phyloP scores from a whole-genome alignment of 257 asterid genomes.

The Coffea canephora region DNA sequence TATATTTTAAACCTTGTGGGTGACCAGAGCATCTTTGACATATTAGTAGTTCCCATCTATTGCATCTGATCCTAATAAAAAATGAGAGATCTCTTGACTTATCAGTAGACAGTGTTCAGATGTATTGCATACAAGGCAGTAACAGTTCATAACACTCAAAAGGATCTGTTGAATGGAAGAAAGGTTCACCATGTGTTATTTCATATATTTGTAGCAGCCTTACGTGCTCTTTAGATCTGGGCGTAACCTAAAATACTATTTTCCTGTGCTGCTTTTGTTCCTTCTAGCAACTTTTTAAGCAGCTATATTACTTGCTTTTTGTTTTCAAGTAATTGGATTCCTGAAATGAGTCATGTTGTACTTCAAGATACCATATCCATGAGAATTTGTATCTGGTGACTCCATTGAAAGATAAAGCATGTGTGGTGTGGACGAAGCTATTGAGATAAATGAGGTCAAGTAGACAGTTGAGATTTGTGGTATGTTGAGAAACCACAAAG shows the following conservation, averaged over 20 bases:
- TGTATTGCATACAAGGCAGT: not conserved
- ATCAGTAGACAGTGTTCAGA: not conserved
- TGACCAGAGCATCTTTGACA: not conserved
- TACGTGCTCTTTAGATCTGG: too few species aligned
- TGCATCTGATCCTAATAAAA: not conserved
- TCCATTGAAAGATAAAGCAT: not conserved
- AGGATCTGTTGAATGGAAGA: not conserved
- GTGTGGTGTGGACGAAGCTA: too few species aligned
- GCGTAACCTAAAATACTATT: not conserved
- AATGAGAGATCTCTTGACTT: not conserved
- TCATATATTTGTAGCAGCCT: too few species aligned
- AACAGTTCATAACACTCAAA: not conserved
- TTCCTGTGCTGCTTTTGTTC: too few species aligned
- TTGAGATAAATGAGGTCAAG: not conserved
- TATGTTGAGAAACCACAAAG: not conserved
- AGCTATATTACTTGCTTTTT: not conserved
- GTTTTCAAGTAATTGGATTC: not conserved
- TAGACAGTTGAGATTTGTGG: not conserved
- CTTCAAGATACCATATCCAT: not conserved
- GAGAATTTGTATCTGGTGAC: not conserved
- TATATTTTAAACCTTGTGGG: not conserved
- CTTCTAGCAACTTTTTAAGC: not conserved
- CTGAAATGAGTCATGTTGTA: not conserved
- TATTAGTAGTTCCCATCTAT: not conserved
- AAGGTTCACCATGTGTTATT: too few species aligned